Percentiles rank a stretch among this genome's conserved stretches.
Evolutionary conservation across 805 yeast genomes (phyloP).

Genomic region (Kuraishia capsulata): DNA sequence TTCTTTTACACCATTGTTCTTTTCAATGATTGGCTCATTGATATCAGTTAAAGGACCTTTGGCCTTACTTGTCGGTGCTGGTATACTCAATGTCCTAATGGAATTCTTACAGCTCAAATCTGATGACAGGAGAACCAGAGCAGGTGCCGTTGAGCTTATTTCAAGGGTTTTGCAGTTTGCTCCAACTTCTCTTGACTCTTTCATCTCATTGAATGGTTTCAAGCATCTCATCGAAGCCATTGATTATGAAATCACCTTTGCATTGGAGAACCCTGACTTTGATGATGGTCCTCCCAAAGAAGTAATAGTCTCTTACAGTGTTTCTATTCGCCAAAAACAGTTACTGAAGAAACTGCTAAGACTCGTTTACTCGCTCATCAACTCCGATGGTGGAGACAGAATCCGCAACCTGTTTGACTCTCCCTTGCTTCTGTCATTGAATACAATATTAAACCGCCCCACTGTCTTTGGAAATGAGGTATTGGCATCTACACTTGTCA

Average conservation of each 20-base stretch:
- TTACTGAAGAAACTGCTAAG: constrained; percentile 52
- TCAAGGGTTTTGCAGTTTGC: constrained; percentile 32
- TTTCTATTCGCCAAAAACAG: constrained; percentile 52
- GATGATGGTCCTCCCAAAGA: constrained; percentile 51
- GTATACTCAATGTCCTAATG: constrained; percentile 57
- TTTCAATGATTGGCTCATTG: constrained; percentile 54
- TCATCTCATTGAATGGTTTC: constrained; percentile 63
- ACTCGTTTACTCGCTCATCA: constrained; percentile 53
- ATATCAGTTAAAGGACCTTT: constrained; percentile 46
- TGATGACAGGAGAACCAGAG: constrained; percentile 43
- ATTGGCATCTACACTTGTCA: constrained; percentile 50
- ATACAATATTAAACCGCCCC: constrained; percentile 47
- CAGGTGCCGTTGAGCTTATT: constrained; percentile 55
- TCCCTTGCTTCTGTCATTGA: constrained; percentile 55
- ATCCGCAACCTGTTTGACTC: constrained; percentile 83
- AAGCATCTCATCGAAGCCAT: constrained; percentile 48
- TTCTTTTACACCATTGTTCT: constrained; percentile 37
- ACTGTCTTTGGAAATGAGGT: constrained; percentile 58
- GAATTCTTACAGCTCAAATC: constrained; percentile 48
- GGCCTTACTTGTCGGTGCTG: constrained; percentile 61
- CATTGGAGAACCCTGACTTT: constrained; percentile 45
- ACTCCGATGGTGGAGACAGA: constrained; percentile 74
- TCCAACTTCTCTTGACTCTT: constrained; percentile 49
- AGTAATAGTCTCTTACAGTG: constrained; percentile 38
- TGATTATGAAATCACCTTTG: constrained; percentile 56